phyloP scores from a whole-genome alignment of 306 rosid species.

The Vicia faba region DNA sequence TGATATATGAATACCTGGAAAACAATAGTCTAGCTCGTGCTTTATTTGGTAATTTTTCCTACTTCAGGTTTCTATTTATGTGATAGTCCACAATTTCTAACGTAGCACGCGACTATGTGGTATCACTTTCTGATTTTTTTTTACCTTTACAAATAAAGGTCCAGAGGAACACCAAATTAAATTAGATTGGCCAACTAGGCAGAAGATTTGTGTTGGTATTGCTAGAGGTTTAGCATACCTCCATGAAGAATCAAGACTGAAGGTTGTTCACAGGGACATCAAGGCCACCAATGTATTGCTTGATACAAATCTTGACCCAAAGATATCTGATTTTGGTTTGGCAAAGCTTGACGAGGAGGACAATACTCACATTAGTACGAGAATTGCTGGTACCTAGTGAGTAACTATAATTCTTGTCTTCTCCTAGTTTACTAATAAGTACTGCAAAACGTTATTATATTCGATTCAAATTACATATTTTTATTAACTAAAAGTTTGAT shows the following conservation, averaged over 20 bases:
- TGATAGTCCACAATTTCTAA: constrained; percentile 33
- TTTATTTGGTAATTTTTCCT: constrained; percentile 46
- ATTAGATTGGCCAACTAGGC: constrained; percentile 59
- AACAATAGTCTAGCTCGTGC: constrained; percentile 57
- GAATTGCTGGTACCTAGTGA: constrained; percentile 53
- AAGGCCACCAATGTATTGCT: constrained; percentile 55
- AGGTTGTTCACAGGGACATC: constrained; percentile 69
- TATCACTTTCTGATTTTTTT: background rate
- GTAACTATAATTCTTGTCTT: background rate
- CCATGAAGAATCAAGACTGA: constrained; percentile 70
- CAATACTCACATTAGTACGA: constrained; percentile 51
- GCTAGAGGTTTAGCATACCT: constrained; percentile 62
- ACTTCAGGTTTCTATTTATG: background rate
- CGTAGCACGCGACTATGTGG: background rate
- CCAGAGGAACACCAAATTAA: background rate
- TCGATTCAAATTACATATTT: background rate
- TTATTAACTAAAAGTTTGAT: background rate
- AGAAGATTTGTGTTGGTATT: constrained; percentile 57
- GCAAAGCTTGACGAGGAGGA: constrained; percentile 62
- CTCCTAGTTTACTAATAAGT: background rate
- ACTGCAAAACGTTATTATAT: background rate
- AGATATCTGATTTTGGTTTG: constrained; percentile 62
- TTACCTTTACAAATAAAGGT: constrained; percentile 27
- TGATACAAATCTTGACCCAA: constrained; percentile 43
- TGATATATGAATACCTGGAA: constrained; percentile 59